A percentile compares a stretch with the other conserved stretches of the same genome.
Evolutionary conservation across 192 early-diverging fungal genomes (phyloP).

Genomic region (Phycomyces blakesleeanus): DNA sequence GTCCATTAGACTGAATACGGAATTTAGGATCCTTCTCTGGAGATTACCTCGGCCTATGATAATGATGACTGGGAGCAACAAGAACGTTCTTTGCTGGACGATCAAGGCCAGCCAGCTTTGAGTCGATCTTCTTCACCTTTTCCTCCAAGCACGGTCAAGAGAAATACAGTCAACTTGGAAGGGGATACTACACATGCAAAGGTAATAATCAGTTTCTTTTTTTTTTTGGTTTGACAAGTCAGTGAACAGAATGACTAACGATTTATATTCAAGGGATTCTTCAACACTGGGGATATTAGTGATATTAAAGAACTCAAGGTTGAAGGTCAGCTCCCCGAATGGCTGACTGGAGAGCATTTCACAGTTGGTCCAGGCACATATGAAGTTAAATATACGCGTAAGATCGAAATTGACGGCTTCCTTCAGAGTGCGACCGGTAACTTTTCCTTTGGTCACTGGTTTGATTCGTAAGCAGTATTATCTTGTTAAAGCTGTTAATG

Average conservation of each 20-base stretch:
- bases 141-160: background rate
- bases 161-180: background rate
- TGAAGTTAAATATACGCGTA: constrained; percentile 64
- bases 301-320: constrained; percentile 42
- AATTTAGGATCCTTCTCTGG: background rate
- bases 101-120: background rate
- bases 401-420: constrained; percentile 52
- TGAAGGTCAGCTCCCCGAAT: constrained; percentile 58
- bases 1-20: background rate
- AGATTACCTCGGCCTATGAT: background rate
- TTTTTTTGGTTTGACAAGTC: too few species aligned
- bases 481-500: background rate
- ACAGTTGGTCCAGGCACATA: constrained; percentile 64
- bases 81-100: background rate
- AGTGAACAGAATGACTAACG: too few species aligned
- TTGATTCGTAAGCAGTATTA: constrained; percentile 54
- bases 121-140: background rate
- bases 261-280: too few species aligned
- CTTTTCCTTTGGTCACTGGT: constrained; percentile 69
- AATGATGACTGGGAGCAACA: background rate
- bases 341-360: constrained; percentile 63
- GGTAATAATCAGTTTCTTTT: background rate
- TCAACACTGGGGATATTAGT: constrained; percentile 16
- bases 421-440: constrained; percentile 63
- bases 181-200: background rate